These are phyloP conservation scores for Talaromyces pinophilus DNA, from an alignment of 2,329 filamentous ascomycete species.

Conservation along the genomic window DNA sequence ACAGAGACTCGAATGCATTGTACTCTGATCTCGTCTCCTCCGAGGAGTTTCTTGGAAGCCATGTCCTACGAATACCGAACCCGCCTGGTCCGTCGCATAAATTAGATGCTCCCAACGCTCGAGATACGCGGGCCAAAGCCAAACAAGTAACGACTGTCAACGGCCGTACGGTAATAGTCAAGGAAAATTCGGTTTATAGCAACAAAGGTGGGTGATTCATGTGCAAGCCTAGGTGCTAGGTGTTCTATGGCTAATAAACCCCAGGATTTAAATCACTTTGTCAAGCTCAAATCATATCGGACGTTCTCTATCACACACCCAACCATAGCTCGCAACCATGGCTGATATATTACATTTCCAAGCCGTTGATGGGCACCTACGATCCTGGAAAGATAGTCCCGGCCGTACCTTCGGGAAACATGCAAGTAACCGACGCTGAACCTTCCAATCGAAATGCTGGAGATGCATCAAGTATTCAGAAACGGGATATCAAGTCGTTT, in stretches of 20 bases:
- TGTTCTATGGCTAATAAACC: constrained; percentile 15
- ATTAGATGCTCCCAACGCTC: constrained; percentile 65
- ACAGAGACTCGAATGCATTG: constrained; percentile 76
- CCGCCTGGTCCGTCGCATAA: constrained; percentile 49
- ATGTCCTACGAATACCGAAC: constrained; percentile 83
- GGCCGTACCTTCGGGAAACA: constrained; percentile 57
- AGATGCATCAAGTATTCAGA: constrained; percentile 50
- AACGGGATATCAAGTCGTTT: constrained; percentile 91
- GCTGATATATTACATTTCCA: constrained; percentile 95
- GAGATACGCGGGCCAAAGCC: constrained; percentile 87
- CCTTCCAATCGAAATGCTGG: constrained; percentile 34
- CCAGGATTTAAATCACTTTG: constrained; percentile 87
- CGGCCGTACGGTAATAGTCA: constrained; percentile 88
- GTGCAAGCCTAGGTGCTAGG: neutral
- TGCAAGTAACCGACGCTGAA: constrained; percentile 30
- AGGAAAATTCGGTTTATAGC: constrained; percentile 88
- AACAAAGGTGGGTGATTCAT: constrained; percentile 78
- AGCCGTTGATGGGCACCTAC: constrained; percentile 79
- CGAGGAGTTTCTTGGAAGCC: constrained; percentile 94
- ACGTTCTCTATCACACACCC: constrained; percentile 85
- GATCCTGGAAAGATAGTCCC: constrained; percentile 72
- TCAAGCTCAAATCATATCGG: constrained; percentile 82
- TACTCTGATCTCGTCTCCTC: constrained; percentile 80
- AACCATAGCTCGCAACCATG: constrained; percentile 88
- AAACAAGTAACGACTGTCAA: constrained; percentile 94